Percentiles rank a stretch among this genome's conserved stretches.
phyloP scores from a whole-genome alignment of 192 early-diverging fungal genomes.

The Obelidium mucronatum region DNA sequence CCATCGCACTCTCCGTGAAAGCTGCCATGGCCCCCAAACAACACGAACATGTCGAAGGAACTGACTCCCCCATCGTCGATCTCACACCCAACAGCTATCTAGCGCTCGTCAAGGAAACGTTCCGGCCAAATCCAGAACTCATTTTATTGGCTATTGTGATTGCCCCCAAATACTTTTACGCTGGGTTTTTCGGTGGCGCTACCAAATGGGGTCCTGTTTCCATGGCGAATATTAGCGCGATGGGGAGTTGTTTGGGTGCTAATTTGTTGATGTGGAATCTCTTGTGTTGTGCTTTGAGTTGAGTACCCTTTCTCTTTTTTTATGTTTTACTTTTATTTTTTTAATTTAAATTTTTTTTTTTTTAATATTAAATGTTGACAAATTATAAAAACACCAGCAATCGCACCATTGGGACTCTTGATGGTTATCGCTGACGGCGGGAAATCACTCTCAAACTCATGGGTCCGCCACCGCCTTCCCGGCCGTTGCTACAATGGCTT shows the following conservation, averaged over 20 bases:
- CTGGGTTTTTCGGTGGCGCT: neutral
- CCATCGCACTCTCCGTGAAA: neutral
- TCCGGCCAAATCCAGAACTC: conserved; percentile 5
- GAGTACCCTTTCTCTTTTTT: too few species aligned
- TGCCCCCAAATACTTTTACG: conserved; percentile 9
- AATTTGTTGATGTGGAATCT: conserved; percentile 7
- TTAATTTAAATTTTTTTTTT: too few species aligned
- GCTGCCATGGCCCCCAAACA: neutral
- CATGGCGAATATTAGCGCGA: conserved; percentile 1
- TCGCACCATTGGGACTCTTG: neutral
- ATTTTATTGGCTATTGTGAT: neutral
- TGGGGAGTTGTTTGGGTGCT: neutral
- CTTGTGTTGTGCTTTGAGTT: neutral
- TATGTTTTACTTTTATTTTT: too few species aligned
- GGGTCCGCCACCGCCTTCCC: conserved; percentile 10
- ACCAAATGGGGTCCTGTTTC: conserved; percentile 5
- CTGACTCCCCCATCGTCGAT: neutral
- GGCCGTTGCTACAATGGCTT: conserved; percentile 8
- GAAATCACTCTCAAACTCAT: neutral
- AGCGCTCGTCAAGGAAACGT: neutral
- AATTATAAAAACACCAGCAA: neutral
- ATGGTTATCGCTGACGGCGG: neutral
- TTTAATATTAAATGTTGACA: neutral
- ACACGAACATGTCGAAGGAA: neutral
- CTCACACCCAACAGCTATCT: neutral